A percentile compares a stretch with the other conserved stretches of the same genome.
phyloP scores from a whole-genome alignment of 306 rosid genomes.

The Prunus mongolica region DNA sequence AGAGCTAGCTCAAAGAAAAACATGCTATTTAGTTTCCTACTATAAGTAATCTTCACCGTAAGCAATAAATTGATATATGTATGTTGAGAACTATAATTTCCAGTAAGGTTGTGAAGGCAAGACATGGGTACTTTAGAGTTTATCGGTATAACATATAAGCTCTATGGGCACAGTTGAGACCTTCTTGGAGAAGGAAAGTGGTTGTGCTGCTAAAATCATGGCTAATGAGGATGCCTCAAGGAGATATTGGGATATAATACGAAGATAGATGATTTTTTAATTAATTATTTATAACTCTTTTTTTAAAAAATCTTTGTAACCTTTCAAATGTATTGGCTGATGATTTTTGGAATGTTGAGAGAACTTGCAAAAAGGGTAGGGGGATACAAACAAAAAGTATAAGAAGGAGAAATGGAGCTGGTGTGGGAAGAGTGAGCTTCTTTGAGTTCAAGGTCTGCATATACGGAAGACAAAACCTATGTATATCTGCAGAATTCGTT shows the following conservation, averaged over 20 bases:
- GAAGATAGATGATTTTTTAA: background rate
- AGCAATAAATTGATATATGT: background rate
- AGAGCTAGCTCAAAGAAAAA: background rate
- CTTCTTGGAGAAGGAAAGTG: background rate
- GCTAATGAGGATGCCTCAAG: background rate
- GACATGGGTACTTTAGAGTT: background rate
- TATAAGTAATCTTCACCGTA: background rate
- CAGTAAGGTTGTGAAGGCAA: background rate
- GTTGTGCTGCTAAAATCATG: background rate
- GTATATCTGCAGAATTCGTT: background rate
- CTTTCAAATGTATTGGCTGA: too few species aligned
- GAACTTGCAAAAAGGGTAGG: background rate
- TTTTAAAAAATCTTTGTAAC: background rate
- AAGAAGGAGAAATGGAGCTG: background rate
- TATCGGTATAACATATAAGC: background rate
- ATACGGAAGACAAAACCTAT: background rate
- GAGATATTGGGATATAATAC: background rate
- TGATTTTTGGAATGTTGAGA: background rate
- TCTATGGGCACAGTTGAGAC: background rate
- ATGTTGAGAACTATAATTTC: background rate
- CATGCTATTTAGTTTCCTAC: background rate
- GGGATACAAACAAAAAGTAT: background rate
- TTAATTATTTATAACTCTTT: background rate
- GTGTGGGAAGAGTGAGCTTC: too few species aligned
- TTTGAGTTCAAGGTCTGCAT: background rate